A percentile compares a stretch with the other conserved stretches of the same genome.
phyloP scores from a whole-genome alignment of 2,329 filamentous ascomycete genomes.

The Trichoderma oligosporum region DNA sequence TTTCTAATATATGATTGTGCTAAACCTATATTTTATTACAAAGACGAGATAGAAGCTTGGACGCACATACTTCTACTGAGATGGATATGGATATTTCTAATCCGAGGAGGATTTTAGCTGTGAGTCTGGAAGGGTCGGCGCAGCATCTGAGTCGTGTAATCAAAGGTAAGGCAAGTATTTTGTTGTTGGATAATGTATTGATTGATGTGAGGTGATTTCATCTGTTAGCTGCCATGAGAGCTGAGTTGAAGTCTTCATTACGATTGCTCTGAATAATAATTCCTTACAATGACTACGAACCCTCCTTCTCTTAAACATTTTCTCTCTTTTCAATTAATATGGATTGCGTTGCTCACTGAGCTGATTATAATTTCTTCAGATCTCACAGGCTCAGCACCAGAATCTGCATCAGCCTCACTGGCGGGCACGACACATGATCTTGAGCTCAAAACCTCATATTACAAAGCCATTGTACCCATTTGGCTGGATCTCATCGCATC shows the following conservation, averaged over 20 bases:
- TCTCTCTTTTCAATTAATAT: too few relatives aligned
- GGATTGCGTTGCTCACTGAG: too few relatives aligned
- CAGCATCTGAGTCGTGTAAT: constrained; percentile 49
- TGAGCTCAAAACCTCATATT: constrained; percentile 56
- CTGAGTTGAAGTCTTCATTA: neutral
- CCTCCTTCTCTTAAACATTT: too few relatives aligned
- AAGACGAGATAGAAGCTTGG: neutral
- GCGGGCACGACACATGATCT: constrained; percentile 59
- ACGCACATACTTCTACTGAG: too few relatives aligned
- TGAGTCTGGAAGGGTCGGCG: constrained; percentile 47
- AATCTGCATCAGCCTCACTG: constrained; percentile 40
- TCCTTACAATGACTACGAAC: too few relatives aligned
- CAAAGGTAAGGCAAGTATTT: constrained; percentile 51
- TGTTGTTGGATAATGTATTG: too few relatives aligned
- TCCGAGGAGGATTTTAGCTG: constrained; percentile 55
- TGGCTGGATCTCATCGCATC: constrained; percentile 62
- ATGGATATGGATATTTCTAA: constrained; percentile 40
- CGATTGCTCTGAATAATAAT: too few relatives aligned
- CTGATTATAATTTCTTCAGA: too few relatives aligned
- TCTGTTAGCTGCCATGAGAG: too few relatives aligned
- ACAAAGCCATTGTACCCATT: constrained; percentile 56
- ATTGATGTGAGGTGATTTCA: too few relatives aligned
- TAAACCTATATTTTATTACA: neutral
- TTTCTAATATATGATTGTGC: too few relatives aligned
- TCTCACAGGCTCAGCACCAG: constrained; percentile 48